A percentile compares a stretch with the other conserved stretches of the same genome.
Conservation (phyloP, 208 protist species). For the Acanthamoeba triangularis region DNA sequence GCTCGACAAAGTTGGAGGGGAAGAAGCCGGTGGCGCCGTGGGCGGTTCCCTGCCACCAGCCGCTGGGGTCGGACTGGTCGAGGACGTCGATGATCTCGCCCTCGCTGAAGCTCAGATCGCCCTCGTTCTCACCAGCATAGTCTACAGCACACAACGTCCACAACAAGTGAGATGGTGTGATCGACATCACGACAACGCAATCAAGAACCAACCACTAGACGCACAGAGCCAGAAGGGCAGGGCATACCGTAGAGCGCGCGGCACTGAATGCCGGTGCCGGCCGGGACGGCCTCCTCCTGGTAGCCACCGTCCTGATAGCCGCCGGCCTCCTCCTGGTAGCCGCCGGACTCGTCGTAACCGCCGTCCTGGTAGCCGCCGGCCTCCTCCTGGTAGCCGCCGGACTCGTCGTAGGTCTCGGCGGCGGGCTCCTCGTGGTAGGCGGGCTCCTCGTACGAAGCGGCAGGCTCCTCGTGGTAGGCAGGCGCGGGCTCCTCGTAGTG, state of each 20-base stretch:
- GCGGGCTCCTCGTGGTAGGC: not conserved
- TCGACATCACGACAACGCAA: too few species aligned
- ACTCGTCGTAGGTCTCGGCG: not conserved
- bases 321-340: not conserved
- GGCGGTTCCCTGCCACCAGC: constrained; percentile 52
- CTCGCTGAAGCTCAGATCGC: not conserved
- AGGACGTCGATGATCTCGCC: constrained; percentile 2
- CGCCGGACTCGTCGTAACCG: not conserved
- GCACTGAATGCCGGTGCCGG: not conserved
- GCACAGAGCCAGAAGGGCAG: too few species aligned
- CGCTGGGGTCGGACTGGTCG: constrained; percentile 3
- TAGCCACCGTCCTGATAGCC: not conserved
- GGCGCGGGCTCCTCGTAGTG: not conserved
- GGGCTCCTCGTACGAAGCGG: not conserved
- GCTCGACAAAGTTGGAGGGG: constrained; percentile 73
- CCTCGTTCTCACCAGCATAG: not conserved
- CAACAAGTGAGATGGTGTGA: too few species aligned
- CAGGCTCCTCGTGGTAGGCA: not conserved
- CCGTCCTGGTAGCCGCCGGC: not conserved
- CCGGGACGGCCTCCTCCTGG: not conserved
- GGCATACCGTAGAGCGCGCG: constrained; percentile 3
- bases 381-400: not conserved
- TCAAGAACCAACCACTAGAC: too few species aligned
- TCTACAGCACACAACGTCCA: not conserved
- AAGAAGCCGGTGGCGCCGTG: constrained; percentile 17